Evolutionary conservation across 371 early-diverging fungal species (phyloP).

Genomic region (Globomyces sp.): DNA sequence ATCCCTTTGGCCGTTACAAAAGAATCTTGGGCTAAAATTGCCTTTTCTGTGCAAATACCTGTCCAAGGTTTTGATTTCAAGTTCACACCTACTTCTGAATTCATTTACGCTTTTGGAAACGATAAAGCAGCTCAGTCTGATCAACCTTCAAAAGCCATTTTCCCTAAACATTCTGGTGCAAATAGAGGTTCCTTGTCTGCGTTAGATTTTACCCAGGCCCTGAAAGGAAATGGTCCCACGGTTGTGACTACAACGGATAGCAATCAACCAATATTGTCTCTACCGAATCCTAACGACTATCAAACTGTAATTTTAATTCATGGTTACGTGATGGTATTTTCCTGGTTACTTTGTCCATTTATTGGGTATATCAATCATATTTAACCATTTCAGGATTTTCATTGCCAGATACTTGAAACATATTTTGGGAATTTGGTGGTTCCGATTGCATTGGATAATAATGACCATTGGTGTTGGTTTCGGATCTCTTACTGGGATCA

Average conservation of each 20-base stretch:
- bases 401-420: slow-evolving; percentile 38
- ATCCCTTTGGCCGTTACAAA: background rate
- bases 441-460: slow-evolving; percentile 21
- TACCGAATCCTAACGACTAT: background rate
- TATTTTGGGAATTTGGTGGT: slow-evolving; percentile 35
- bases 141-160: no score
- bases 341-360: slow-evolving; percentile 16
- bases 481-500: slow-evolving; percentile 13
- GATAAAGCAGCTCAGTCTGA: background rate
- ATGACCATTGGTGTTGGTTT: slow-evolving; percentile 23
- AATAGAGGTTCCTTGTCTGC: background rate
- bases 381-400: slow-evolving; percentile 20
- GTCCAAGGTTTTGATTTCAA: background rate
- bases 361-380: background rate
- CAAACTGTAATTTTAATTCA: slow-evolving; percentile 2
- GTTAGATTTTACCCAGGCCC: background rate
- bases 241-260: background rate
- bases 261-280: background rate
- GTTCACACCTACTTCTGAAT: background rate
- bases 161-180: no score
- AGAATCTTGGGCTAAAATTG: background rate
- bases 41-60: background rate
- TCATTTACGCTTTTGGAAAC: slow-evolving; percentile 8
- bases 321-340: slow-evolving; percentile 10
- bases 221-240: background rate